A percentile compares a stretch with the other conserved stretches of the same genome.
Evolutionary conservation across 2,329 filamentous ascomycete genomes (phyloP).

Genomic region (Diaporthe sp.): DNA sequence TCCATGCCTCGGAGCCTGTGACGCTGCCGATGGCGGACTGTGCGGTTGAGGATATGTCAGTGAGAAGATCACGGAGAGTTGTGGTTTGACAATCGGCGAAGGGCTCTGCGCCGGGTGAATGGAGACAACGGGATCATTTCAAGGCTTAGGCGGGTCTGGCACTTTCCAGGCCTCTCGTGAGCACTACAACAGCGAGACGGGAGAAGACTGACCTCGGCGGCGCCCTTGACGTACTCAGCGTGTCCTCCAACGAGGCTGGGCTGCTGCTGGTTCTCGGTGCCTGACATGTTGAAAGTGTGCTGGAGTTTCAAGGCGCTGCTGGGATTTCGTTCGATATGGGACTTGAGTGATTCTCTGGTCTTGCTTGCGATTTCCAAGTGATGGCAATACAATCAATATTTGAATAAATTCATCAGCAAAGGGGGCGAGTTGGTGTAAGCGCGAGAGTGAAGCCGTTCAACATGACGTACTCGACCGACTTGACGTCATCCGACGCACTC

Average conservation of each 20-base stretch:
- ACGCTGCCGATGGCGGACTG: slow-evolving; percentile 71
- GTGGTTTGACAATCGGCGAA: neutral
- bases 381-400: neutral
- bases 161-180: neutral
- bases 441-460: slow-evolving; percentile 14
- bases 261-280: slow-evolving; percentile 57
- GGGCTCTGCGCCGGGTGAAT: neutral
- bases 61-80: neutral
- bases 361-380: neutral
- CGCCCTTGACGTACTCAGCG: slow-evolving; percentile 77
- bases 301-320: fast-evolving
- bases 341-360: neutral
- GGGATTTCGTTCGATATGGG: no score
- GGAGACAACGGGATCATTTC: neutral
- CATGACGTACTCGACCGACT: slow-evolving; percentile 37
- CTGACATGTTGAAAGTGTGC: slow-evolving; percentile 30
- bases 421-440: neutral
- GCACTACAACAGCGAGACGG: no score
- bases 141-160: neutral
- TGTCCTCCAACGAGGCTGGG: slow-evolving; percentile 74
- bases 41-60: neutral
- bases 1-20: slow-evolving; percentile 74
- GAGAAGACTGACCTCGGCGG: slow-evolving; percentile 66
- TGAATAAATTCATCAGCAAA: neutral
- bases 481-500: slow-evolving; percentile 36